Evolutionary conservation across 1,284 basidiomycete species (phyloP), one percentile per base, ranked within the genome.

Genomic region (Apiotrichum sp.): DNA sequence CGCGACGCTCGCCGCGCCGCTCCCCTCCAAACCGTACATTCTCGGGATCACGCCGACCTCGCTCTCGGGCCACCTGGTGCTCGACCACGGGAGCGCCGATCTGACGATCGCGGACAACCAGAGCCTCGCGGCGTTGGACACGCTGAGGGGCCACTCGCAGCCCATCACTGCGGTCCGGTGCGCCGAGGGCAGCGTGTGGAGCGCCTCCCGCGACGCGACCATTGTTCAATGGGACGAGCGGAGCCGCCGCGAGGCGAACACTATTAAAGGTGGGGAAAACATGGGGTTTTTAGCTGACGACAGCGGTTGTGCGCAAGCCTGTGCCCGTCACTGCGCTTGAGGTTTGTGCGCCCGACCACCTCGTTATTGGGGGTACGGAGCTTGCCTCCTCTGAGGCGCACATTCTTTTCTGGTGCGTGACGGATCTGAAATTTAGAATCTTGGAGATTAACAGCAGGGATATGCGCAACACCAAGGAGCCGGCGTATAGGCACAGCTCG

Each of bases 331-430:
- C 70, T 3, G 70, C 75, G 0, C 56, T 78, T 4, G 68, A 72
- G 2, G 63, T 70, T 4, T 64, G 68, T 31, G 67, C 69, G 32
- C 39, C 62, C 3, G 73, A 75, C 56, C 64, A 77, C 53, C 65
- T 78, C n/a, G 64, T 80, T 0, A 76, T 78, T 0, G 78, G 72
- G 8, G 79, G 78, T 2, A 78, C 78, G 0, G 78, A 79, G 60
- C 62, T 78, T 2, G 65, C 73, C 34, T 72, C 73, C 3, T 73
- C 78, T 46, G 79, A 79, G 58, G 71, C 78, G 1, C 75, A 76
- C 57, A 77, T 79, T 49, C 63, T 78, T 8, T 77, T 75, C 66
- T 79, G 77, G 77, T 77, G 53, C 33, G 66, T 41, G 22, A 13
- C 49, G 6, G 10, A 13, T 44, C 47, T 29, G 22, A 22, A 22